Evolutionary conservation across 2,329 filamentous ascomycete species (phyloP).

Genomic region (Paraconiothyrium brasiliense): DNA sequence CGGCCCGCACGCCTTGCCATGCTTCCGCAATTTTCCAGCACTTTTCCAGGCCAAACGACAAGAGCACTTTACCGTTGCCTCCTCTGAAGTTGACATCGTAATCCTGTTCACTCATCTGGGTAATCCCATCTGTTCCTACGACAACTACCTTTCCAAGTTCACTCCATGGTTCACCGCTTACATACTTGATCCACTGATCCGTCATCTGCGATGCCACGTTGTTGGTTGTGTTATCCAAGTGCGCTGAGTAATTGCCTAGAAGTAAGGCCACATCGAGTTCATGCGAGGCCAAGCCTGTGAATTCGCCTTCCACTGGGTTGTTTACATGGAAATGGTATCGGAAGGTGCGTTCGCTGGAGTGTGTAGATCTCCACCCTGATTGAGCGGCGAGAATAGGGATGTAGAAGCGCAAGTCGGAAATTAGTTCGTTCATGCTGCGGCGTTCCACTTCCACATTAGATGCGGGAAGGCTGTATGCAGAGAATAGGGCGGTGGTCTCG

Average conservation of each 20-base stretch:
- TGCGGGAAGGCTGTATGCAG: slow-evolving; percentile 51
- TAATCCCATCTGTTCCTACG: slow-evolving; percentile 25
- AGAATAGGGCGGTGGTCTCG: slow-evolving; percentile 30
- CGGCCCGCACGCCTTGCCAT: slow-evolving; percentile 41
- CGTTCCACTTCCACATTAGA: slow-evolving; percentile 36
- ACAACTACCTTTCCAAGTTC: slow-evolving; percentile 32
- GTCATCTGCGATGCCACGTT: slow-evolving; percentile 28
- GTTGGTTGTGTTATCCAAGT: slow-evolving; percentile 24
- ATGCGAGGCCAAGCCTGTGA: slow-evolving; percentile 35
- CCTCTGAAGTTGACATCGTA: slow-evolving; percentile 36
- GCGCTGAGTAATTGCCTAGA: slow-evolving; percentile 36
- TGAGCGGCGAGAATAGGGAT: slow-evolving; percentile 53
- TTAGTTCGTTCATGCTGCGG: slow-evolving; percentile 42
- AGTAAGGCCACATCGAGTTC: slow-evolving; percentile 44
- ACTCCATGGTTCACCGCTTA: slow-evolving; percentile 36
- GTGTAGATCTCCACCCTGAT: slow-evolving; percentile 34
- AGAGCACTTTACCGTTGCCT: slow-evolving; percentile 34
- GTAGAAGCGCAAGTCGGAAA: slow-evolving; percentile 58
- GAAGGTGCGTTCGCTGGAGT: slow-evolving; percentile 17
- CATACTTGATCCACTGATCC: slow-evolving; percentile 36
- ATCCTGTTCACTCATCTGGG: slow-evolving; percentile 23
- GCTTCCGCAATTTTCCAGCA: slow-evolving; percentile 36
- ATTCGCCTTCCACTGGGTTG: slow-evolving; percentile 39
- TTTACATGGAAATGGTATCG: slow-evolving; percentile 42
- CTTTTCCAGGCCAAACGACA: slow-evolving; percentile 31